A percentile compares a stretch with the other conserved stretches of the same genome.
phyloP scores from a whole-genome alignment of 352 stramenopile species.

The Phytophthora sojae region DNA sequence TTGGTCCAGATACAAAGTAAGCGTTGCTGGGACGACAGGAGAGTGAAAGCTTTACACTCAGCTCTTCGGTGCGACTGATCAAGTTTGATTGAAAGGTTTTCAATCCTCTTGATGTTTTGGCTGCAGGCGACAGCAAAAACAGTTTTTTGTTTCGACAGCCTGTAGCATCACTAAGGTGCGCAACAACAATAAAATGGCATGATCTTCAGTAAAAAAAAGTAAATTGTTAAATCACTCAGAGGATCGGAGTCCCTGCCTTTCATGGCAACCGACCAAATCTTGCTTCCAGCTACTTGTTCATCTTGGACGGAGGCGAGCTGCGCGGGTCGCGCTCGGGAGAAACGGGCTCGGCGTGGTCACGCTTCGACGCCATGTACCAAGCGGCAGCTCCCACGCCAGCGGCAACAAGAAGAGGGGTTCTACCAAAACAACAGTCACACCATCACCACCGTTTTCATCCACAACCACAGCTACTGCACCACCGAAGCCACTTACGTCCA shows the following conservation, averaged over 20 bases:
- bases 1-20: too few relatives aligned
- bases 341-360: constrained; percentile 16
- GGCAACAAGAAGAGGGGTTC: constrained; percentile 30
- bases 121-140: too few relatives aligned
- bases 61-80: too few relatives aligned
- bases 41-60: too few relatives aligned
- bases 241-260: neutral
- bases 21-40: too few relatives aligned
- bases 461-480: neutral
- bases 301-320: constrained; percentile 34
- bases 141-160: too few relatives aligned
- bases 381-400: constrained; percentile 36
- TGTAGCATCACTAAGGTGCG: too few relatives aligned
- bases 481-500: constrained; percentile 30
- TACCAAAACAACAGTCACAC: constrained; percentile 6
- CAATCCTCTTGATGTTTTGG: too few relatives aligned
- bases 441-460: neutral
- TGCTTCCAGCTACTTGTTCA: constrained; percentile 27
- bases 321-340: constrained; percentile 26
- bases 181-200: too few relatives aligned
- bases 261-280: neutral
- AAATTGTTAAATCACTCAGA: neutral
- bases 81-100: too few relatives aligned
- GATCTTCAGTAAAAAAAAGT: neutral
- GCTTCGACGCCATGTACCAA: constrained; percentile 44